Evolutionary conservation across 371 early-diverging fungal genomes (phyloP).

Genomic region (Apophysomyces elegans): DNA sequence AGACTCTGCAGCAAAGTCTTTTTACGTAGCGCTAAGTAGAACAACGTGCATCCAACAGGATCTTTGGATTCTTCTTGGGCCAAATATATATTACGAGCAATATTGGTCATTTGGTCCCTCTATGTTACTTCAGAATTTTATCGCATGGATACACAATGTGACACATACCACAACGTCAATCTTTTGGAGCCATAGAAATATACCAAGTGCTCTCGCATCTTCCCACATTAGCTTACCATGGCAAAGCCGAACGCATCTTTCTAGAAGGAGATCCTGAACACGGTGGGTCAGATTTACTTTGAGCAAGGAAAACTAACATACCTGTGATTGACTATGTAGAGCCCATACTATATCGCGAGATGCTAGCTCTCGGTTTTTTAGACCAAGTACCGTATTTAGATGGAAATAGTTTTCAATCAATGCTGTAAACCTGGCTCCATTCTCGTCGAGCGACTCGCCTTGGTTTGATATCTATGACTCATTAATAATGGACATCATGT

Average conservation of each 20-base stretch:
- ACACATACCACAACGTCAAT: constrained; percentile 69
- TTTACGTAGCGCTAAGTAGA: constrained; percentile 87
- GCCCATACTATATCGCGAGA: constrained; percentile 88
- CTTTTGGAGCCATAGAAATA: constrained; percentile 87
- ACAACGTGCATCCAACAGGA: constrained; percentile 83
- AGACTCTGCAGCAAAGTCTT: constrained; percentile 84
- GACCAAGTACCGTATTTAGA: constrained; percentile 47
- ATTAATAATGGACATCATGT: neutral
- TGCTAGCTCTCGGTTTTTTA: constrained; percentile 50
- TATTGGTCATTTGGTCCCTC: constrained; percentile 75
- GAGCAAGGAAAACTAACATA: constrained; percentile 11
- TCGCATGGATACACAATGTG: neutral
- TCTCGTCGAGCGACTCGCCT: constrained; percentile 82
- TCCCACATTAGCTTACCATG: constrained; percentile 78
- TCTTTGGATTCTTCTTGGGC: constrained; percentile 74
- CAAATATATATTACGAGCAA: constrained; percentile 90
- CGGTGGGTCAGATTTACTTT: neutral
- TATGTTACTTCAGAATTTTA: constrained; percentile 21
- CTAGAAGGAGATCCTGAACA: constrained; percentile 70
- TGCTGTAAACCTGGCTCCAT: constrained; percentile 84
- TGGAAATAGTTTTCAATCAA: constrained; percentile 73
- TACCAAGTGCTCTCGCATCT: constrained; percentile 79
- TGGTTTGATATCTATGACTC: constrained; percentile 64
- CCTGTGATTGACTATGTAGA: constrained; percentile 89
- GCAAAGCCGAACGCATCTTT: constrained; percentile 62